Evolutionary conservation across 805 yeast genomes (phyloP).

Genomic region (Schizosaccharomyces japonicus): DNA sequence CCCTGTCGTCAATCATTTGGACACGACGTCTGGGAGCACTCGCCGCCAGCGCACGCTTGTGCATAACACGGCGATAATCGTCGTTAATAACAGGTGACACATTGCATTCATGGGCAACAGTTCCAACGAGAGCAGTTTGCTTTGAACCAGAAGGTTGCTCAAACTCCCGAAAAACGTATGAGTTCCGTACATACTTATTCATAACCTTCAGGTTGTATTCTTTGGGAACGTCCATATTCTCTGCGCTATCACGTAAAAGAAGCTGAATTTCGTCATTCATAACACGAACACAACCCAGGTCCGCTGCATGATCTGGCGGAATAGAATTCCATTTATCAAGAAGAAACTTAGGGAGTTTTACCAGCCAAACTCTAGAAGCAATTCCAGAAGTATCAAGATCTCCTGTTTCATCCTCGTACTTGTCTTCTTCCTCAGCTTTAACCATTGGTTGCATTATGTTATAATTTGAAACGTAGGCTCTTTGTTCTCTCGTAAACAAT

Average conservation of each 20-base stretch:
- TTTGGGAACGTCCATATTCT: constrained; percentile 41
- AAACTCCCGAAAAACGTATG: neutral
- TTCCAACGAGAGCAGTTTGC: constrained; percentile 66
- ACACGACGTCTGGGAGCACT: constrained; percentile 1
- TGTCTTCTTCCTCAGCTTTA: constrained; percentile 16
- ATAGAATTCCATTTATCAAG: constrained; percentile 59
- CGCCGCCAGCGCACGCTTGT: neutral
- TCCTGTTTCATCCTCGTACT: constrained; percentile 34
- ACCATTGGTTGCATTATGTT: neutral
- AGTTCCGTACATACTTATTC: constrained; percentile 54
- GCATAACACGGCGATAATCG: constrained; percentile 5
- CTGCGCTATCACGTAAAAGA: constrained; percentile 19
- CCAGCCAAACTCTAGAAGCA: constrained; percentile 69
- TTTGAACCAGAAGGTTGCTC: constrained; percentile 12
- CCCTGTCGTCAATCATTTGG: constrained; percentile 5
- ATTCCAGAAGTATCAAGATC: constrained; percentile 47
- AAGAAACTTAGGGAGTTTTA: constrained; percentile 66
- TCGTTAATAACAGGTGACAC: constrained; percentile 32
- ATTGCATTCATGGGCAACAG: constrained; percentile 78
- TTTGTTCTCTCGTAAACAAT: too few relatives aligned
- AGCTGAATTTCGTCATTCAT: constrained; percentile 24
- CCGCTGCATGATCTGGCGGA: constrained; percentile 40
- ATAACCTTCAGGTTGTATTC: constrained; percentile 61
- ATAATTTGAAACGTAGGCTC: too few relatives aligned
- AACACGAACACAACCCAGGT: constrained; percentile 55